phyloP scores from a whole-genome alignment of 257 asterid species.

The Solanum dulcamara region DNA sequence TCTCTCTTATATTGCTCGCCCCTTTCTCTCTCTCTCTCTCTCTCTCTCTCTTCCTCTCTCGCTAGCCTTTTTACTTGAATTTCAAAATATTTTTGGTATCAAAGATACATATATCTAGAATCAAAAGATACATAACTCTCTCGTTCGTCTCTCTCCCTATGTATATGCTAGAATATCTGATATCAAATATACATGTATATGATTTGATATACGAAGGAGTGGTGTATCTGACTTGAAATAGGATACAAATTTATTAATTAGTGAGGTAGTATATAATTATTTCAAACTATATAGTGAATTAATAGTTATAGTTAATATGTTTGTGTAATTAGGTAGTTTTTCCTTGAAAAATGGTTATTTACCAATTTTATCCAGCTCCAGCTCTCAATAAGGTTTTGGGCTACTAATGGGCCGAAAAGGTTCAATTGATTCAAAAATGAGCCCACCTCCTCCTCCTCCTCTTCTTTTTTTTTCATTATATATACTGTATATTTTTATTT shows the following conservation, averaged over 20 bases:
- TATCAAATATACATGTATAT: background rate
- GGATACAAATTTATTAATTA: too few relatives aligned
- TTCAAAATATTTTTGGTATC: too few relatives aligned
- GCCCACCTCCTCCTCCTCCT: background rate
- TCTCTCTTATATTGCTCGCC: background rate
- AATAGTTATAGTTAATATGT: too few relatives aligned
- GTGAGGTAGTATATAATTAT: rapidly evolving
- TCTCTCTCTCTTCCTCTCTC: too few relatives aligned
- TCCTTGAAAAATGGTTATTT: background rate
- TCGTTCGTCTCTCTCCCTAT: background rate
- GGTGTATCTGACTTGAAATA: background rate
- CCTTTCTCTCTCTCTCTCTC: too few relatives aligned
- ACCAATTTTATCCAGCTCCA: background rate
- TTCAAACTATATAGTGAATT: too few relatives aligned
- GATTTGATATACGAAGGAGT: background rate
- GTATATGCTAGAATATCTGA: too few relatives aligned
- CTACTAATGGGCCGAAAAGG: background rate
- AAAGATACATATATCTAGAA: too few relatives aligned
- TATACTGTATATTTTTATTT: background rate
- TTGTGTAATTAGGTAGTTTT: too few relatives aligned
- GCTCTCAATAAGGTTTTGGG: background rate
- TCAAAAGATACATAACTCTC: background rate
- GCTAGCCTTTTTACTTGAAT: too few relatives aligned
- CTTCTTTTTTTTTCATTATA: background rate
- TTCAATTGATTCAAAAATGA: background rate